A percentile compares a stretch with the other conserved stretches of the same genome.
Evolutionary conservation across 2,329 filamentous ascomycete species (phyloP).

Genomic region (Xylariaceae sp.): DNA sequence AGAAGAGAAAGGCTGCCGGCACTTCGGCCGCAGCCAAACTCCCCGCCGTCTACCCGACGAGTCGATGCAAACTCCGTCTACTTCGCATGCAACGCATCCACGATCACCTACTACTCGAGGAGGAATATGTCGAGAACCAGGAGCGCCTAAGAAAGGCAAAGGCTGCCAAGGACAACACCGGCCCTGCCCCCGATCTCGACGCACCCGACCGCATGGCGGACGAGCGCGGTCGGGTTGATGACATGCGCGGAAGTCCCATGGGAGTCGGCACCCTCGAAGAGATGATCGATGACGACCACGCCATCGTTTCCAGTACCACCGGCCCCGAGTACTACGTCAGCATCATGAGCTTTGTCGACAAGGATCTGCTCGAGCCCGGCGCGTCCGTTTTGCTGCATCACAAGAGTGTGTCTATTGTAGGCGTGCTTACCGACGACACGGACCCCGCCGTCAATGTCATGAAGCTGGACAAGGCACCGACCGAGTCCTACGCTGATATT

Average conservation of each 20-base stretch:
- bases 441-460: slow-evolving; percentile 97
- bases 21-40: slow-evolving; percentile 95
- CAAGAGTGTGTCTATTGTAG: slow-evolving; percentile 97
- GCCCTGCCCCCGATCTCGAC: slow-evolving; percentile 70
- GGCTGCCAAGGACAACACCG: slow-evolving; percentile 70
- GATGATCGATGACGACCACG: slow-evolving; percentile 98
- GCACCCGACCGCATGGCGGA: slow-evolving; percentile 86
- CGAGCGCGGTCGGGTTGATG: slow-evolving; percentile 91
- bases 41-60: slow-evolving; percentile 90
- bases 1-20: slow-evolving; percentile 96
- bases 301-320: slow-evolving; percentile 96
- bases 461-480: slow-evolving; percentile 98
- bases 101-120: slow-evolving; percentile 93
- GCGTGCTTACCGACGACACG: slow-evolving; percentile 93
- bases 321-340: slow-evolving; percentile 99
- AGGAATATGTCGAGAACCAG: slow-evolving; percentile 99
- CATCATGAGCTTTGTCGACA: slow-evolving; percentile 99
- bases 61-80: slow-evolving; percentile 95
- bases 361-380: slow-evolving; percentile 94
- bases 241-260: slow-evolving; percentile 99
- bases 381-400: slow-evolving; percentile 95
- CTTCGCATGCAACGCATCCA: slow-evolving; percentile 98
- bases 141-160: slow-evolving; percentile 94
- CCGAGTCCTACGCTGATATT: slow-evolving; percentile 97
- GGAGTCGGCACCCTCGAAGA: slow-evolving; percentile 96